A percentile compares a stretch with the other conserved stretches of the same genome.
Evolutionary conservation across 768 basidiomycete species (phyloP).

Genomic region (Trametes villosa): DNA sequence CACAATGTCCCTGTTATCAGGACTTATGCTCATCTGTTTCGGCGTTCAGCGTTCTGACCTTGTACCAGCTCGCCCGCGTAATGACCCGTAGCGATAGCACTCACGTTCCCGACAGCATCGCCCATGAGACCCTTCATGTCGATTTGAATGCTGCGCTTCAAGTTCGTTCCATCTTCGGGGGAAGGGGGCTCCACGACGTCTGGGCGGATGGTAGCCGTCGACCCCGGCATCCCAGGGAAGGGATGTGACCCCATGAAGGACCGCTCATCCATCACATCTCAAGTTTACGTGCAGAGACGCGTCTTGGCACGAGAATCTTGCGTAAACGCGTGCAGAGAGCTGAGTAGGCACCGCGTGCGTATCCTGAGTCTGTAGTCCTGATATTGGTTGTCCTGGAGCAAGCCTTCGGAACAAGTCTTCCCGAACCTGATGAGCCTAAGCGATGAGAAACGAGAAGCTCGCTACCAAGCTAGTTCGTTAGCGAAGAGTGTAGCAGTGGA

Average conservation of each 20-base stretch:
- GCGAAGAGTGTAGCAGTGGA: too few species aligned
- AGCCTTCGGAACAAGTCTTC: too few species aligned
- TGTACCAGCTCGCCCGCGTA: too few species aligned
- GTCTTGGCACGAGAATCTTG: constrained; percentile 1
- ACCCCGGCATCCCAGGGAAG: constrained; percentile 18
- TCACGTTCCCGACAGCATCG: constrained; percentile 82
- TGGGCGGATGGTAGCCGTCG: constrained; percentile 17
- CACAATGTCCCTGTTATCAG: constrained; percentile 84
- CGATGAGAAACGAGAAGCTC: too few species aligned
- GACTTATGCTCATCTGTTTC: constrained; percentile 89
- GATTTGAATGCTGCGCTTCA: constrained; percentile 66
- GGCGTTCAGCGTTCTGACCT: background rate
- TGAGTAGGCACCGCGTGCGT: too few species aligned
- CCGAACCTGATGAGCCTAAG: too few species aligned
- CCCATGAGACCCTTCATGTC: constrained; percentile 82
- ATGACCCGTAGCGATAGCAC: constrained; percentile 39
- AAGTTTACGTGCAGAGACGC: constrained; percentile 2
- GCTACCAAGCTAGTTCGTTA: too few species aligned
- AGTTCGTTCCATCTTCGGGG: constrained; percentile 61
- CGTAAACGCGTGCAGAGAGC: constrained; percentile 3
- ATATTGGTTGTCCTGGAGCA: too few species aligned
- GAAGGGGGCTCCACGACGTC: constrained; percentile 28
- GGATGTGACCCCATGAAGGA: constrained; percentile 13
- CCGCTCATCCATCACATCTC: constrained; percentile 24
- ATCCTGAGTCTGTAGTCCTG: too few species aligned